Base-by-base conservation (phyloP, 176 grass and related monocot species). In the Carex parvula region DNA sequence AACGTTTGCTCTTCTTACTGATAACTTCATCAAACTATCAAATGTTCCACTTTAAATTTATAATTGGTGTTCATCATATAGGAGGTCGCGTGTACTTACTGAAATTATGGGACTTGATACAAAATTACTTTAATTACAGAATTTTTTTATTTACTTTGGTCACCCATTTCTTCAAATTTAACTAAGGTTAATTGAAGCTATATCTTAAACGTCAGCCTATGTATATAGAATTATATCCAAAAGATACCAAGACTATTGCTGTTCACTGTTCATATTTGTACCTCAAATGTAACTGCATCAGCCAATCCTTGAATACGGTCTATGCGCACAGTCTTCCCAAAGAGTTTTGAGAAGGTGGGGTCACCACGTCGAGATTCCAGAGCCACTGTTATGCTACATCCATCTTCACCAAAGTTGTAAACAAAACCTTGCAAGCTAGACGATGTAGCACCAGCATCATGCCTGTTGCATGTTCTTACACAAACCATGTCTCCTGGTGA, bases 401-500 rank as follows among this genome's bases (percentile, higher is more conserved):
- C 88, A 90, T 98, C 95, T 70, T 91, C 92, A 32, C 92, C 89
- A 16, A 94, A 86, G 88, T 90, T 98, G 84, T 98, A 94, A 52
- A 94, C 88, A 87, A 98, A 88, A 21, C 95, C 95, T 89, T 94
- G 95, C 87, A 91, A 92, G 84, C 92, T 94, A 90, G 92, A 94
- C 88, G 91, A 94, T 80, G 95, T 98, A 59, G 86, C 89, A 39
- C 86, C 90, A 61, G 89, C 87, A 80, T 93, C 92, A 44, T 85
- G 86, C 70, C 64, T 92, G 60, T 98, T 91, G 75, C 92, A 98
- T 85, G 89, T 93, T 85, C 95, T 91, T 69, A 98, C 89, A 90
- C 92, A 98, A 84, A 98, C 89, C 86, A 92, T 91, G 66, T 98
- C 95, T 80, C 95, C 92, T 76, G 95, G 95, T 84, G 95, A 98